Conservation (phyloP, 2,329 filamentous ascomycete genomes). For the Parascedosporium putredinis region DNA sequence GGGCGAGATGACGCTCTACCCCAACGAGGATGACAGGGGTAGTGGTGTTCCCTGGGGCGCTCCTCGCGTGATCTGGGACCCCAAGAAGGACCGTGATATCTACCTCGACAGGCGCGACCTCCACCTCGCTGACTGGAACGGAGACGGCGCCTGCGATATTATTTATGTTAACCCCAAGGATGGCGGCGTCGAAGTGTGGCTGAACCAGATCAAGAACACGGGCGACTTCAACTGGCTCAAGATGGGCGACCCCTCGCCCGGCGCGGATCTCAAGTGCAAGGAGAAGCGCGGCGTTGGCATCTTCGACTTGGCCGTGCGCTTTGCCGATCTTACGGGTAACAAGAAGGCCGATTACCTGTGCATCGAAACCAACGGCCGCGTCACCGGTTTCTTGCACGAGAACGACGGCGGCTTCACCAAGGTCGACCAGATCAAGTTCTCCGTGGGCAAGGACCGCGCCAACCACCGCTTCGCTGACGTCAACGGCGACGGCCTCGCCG, state of each 20-base stretch:
- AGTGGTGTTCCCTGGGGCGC: neutral
- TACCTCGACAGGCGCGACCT: constrained; percentile 16
- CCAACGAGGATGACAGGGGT: constrained; percentile 6
- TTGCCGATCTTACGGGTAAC: constrained; percentile 22
- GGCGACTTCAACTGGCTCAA: constrained; percentile 1
- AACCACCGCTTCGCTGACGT: constrained; percentile 27
- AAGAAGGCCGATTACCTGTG: constrained; percentile 22
- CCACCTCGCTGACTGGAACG: constrained; percentile 26
- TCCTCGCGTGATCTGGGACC: neutral
- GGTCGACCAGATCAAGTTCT: constrained; percentile 20
- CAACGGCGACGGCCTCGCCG: constrained; percentile 24
- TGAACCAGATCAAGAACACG: constrained; percentile 9
- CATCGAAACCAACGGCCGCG: constrained; percentile 18
- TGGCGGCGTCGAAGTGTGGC: constrained; percentile 9
- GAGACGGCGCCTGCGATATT: constrained; percentile 23
- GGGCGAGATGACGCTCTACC: constrained; percentile 9
- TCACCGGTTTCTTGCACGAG: constrained; percentile 17
- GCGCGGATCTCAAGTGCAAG: constrained; percentile 11
- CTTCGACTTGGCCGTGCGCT: constrained; percentile 19
- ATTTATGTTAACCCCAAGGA: constrained; percentile 10
- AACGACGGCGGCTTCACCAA: constrained; percentile 10
- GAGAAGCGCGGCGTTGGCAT: constrained; percentile 17
- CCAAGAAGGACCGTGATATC: neutral
- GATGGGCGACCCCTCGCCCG: constrained; percentile 9
- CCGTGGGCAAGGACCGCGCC: constrained; percentile 21